These are phyloP conservation scores for Dryas integrifolia DNA, from an alignment of 331 rosid genomes.

Conservation along the genomic window DNA sequence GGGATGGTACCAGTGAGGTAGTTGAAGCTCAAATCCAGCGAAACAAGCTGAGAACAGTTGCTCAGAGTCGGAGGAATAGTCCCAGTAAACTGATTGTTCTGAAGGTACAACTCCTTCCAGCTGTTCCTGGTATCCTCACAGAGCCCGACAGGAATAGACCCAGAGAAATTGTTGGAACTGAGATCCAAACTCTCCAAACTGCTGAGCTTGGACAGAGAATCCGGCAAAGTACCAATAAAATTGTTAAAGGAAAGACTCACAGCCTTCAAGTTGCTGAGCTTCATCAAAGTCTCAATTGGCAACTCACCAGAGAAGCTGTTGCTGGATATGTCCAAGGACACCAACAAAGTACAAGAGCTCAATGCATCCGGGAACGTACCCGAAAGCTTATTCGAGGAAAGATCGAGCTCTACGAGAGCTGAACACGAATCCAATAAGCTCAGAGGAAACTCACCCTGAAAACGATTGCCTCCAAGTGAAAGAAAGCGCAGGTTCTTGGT, in stretches of 20 bases:
- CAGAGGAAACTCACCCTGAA: conserved; percentile 52
- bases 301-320: conserved; percentile 58
- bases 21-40: conserved; percentile 87
- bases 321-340: conserved; percentile 50
- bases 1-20: conserved; percentile 71
- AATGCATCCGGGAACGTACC: conserved; percentile 54
- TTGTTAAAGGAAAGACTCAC: conserved; percentile 46
- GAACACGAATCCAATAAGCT: conserved; percentile 47
- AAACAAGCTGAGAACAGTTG: conserved; percentile 76
- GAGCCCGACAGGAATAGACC: conserved; percentile 48
- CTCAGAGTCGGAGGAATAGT: conserved; percentile 62
- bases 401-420: conserved; percentile 48
- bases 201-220: conserved; percentile 44
- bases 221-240: conserved; percentile 52
- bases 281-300: conserved; percentile 44
- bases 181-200: conserved; percentile 68
- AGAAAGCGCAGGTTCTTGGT: conserved; percentile 41
- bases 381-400: conserved; percentile 52
- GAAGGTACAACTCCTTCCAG: conserved; percentile 62
- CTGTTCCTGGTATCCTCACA: conserved; percentile 47
- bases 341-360: conserved; percentile 44
- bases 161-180: conserved; percentile 61
- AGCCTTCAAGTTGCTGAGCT: conserved; percentile 45
- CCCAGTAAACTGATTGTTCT: conserved; percentile 66
- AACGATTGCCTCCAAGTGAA: conserved; percentile 47